Conservation (phyloP, 257 asterid genomes). For the Lantana camara region DNA sequence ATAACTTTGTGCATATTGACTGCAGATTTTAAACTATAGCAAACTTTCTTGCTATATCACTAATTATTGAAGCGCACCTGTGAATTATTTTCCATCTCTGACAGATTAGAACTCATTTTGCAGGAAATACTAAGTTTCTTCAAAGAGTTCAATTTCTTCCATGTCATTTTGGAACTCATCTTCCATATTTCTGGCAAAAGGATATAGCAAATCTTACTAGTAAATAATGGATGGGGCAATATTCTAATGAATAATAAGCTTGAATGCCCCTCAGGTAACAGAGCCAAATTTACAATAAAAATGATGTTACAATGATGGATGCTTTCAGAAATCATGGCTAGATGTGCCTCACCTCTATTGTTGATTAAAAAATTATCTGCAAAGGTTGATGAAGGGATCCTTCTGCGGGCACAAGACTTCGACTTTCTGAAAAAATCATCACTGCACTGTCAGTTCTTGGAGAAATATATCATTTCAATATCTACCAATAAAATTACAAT, state of each 20-base stretch:
- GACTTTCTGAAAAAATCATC: constrained; percentile 41
- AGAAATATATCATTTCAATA: constrained; percentile 13
- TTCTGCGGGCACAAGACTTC: constrained; percentile 36
- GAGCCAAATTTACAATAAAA: constrained; percentile 12
- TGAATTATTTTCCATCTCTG: constrained; percentile 37
- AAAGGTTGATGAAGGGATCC: constrained; percentile 41
- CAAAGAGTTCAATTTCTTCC: constrained; percentile 36
- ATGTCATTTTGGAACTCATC: constrained; percentile 38
- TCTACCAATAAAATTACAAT: constrained; percentile 6
- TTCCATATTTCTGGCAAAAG: constrained; percentile 54
- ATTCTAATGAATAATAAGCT: constrained; percentile 1
- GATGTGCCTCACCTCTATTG: constrained; percentile 50
- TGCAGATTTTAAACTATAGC: not conserved
- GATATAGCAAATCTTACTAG: constrained; percentile 22
- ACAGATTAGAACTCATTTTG: constrained; percentile 32
- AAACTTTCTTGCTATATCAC: not conserved
- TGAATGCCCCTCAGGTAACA: not conserved
- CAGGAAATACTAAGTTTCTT: constrained; percentile 30
- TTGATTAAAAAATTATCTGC: constrained; percentile 31
- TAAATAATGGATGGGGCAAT: not conserved
- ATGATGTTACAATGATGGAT: not conserved
- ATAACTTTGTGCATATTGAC: not conserved
- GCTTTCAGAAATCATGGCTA: constrained; percentile 1
- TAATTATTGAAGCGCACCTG: constrained; percentile 48
- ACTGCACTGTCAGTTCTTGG: constrained; percentile 19